These are phyloP conservation scores for Trichophyton schoenleinii DNA, from an alignment of 2,329 filamentous ascomycete species.

Conservation along the genomic window DNA sequence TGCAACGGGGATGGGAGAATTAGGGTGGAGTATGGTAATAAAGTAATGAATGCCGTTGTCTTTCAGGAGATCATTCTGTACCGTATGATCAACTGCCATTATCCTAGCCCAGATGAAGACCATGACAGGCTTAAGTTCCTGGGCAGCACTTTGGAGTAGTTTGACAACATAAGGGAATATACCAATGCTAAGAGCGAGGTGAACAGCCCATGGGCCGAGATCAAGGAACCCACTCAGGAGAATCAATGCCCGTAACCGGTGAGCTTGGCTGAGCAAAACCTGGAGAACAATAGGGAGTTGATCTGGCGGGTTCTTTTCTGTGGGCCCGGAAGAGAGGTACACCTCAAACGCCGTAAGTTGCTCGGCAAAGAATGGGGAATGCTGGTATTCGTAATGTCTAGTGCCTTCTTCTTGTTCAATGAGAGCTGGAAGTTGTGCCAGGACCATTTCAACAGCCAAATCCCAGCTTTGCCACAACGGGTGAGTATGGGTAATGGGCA, in stretches of 20 bases:
- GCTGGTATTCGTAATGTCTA: slow-evolving; percentile 76
- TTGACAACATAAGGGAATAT: slow-evolving; percentile 99
- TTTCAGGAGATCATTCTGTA: slow-evolving; percentile 86
- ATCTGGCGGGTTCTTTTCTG: slow-evolving; percentile 76
- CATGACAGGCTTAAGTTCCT: slow-evolving; percentile 95
- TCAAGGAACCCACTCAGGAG: slow-evolving; percentile 88
- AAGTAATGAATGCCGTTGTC: slow-evolving; percentile 98
- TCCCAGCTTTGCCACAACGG: slow-evolving; percentile 97
- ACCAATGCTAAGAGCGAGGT: slow-evolving; percentile 89
- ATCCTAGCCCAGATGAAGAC: slow-evolving; percentile 98
- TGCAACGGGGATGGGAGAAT: slow-evolving; percentile 67
- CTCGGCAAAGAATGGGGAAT: slow-evolving; percentile 92
- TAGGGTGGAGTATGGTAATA: slow-evolving; percentile 76
- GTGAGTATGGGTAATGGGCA: slow-evolving; percentile 93
- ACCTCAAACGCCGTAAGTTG: slow-evolving; percentile 96
- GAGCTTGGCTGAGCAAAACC: slow-evolving; percentile 88
- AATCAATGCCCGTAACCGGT: slow-evolving; percentile 80
- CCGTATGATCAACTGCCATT: slow-evolving; percentile 84
- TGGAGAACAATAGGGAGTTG: slow-evolving; percentile 93
- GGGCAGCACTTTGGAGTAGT: slow-evolving; percentile 82
- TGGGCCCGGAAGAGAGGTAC: slow-evolving; percentile 72
- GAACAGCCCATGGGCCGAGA: slow-evolving; percentile 95
- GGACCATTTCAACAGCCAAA: slow-evolving; percentile 85
- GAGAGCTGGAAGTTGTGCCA: slow-evolving; percentile 76
- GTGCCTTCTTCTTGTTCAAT: slow-evolving; percentile 62